Percentiles rank a stretch among this genome's conserved stretches.
These are phyloP conservation scores for Jasminum sambac DNA, from an alignment of 257 asterid genomes.

Conservation along the genomic window DNA sequence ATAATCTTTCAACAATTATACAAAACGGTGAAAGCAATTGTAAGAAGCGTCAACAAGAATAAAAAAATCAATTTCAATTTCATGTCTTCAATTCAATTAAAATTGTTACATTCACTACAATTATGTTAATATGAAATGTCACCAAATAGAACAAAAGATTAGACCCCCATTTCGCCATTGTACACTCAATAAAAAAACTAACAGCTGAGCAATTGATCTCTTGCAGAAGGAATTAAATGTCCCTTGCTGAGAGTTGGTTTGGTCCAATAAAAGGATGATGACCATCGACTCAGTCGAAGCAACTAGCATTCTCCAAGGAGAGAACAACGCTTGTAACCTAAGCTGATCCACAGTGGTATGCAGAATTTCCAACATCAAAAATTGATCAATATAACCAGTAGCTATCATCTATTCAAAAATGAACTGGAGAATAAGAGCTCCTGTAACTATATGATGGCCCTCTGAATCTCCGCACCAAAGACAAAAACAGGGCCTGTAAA, in stretches of 20 bases:
- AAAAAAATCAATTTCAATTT: not conserved
- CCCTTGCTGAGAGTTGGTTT: not conserved
- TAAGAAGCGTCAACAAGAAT: not conserved
- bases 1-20: not conserved
- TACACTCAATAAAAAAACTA: not conserved
- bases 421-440: slow-evolving; percentile 86
- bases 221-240: not conserved
- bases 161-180: not conserved
- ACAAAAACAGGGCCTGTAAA: slow-evolving; percentile 55
- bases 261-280: not conserved
- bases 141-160: not conserved
- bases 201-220: not conserved
- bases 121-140: not conserved
- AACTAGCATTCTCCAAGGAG: not conserved
- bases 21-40: not conserved
- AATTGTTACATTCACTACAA: not conserved
- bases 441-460: slow-evolving; percentile 80
- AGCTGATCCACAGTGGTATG: not conserved
- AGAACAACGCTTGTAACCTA: not conserved
- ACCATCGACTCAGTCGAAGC: not conserved
- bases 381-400: not conserved
- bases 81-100: not conserved
- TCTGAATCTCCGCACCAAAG: slow-evolving; percentile 64
- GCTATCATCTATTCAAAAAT: slow-evolving; percentile 44
- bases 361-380: not conserved